A percentile compares a stretch with the other conserved stretches of the same genome.
Evolutionary conservation across 2,329 filamentous ascomycete genomes (phyloP).

Genomic region (Trichophyton schoenleinii): DNA sequence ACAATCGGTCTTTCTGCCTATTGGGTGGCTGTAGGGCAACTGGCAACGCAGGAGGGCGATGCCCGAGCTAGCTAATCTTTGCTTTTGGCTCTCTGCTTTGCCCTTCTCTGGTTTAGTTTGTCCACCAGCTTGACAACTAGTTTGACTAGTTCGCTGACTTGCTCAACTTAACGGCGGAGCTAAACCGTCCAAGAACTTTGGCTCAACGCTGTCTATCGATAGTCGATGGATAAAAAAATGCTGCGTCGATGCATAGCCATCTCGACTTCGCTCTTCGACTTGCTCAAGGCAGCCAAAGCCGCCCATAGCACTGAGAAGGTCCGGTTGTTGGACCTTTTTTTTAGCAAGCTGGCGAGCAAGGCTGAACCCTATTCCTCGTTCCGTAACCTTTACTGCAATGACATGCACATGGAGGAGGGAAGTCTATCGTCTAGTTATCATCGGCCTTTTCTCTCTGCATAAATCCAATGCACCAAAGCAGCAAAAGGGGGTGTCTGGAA

Average conservation of each 20-base stretch:
- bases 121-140: neutral
- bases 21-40: neutral
- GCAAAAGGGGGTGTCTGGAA: too few species aligned
- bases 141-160: neutral
- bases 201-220: neutral
- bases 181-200: neutral
- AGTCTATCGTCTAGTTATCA: neutral
- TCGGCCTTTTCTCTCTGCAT: neutral
- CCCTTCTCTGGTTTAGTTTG: neutral
- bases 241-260: neutral
- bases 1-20: neutral
- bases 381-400: neutral
- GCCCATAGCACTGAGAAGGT: neutral
- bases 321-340: neutral
- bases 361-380: conserved; percentile 4
- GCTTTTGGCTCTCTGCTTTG: neutral
- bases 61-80: neutral
- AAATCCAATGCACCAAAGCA: neutral
- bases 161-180: neutral
- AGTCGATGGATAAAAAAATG: neutral
- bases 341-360: neutral
- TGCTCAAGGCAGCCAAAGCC: too few species aligned
- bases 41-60: neutral
- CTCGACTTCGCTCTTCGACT: too few species aligned
- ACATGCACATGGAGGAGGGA: neutral